A percentile compares a stretch with the other conserved stretches of the same genome.
phyloP scores from a whole-genome alignment of 768 basidiomycete genomes.

The Suillus fuscotomentosus region DNA sequence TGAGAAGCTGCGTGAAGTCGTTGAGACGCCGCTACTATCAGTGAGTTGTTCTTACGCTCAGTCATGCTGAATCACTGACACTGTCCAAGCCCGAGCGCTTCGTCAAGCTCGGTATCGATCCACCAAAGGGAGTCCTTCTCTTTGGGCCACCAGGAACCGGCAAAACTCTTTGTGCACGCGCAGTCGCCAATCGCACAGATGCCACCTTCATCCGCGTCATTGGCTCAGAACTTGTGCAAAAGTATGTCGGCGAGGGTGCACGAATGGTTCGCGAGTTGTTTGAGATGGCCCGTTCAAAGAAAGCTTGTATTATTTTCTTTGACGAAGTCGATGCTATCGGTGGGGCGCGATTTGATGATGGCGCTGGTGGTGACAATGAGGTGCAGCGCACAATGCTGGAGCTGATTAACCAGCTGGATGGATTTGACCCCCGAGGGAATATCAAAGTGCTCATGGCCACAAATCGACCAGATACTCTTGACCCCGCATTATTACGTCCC shows the following conservation, averaged over 20 bases:
- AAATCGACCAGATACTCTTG: slow-evolving; percentile 97
- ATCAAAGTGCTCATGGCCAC: slow-evolving; percentile 99
- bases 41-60: slow-evolving; percentile 45
- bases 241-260: slow-evolving; percentile 99
- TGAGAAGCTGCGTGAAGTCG: slow-evolving; percentile 97
- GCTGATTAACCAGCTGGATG: slow-evolving; percentile 97
- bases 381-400: slow-evolving; percentile 99
- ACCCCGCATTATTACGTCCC: slow-evolving; percentile 93
- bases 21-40: slow-evolving; percentile 92
- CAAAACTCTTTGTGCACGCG: slow-evolving; percentile 96
- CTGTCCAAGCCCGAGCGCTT: slow-evolving; percentile 92
- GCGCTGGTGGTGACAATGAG: slow-evolving; percentile 98
- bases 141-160: slow-evolving; percentile 98
- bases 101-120: slow-evolving; percentile 97
- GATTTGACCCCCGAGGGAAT: slow-evolving; percentile 98
- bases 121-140: slow-evolving; percentile 95
- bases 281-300: slow-evolving; percentile 98
- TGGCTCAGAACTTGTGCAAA: slow-evolving; percentile 98
- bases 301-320: slow-evolving; percentile 99
- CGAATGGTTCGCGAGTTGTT: slow-evolving; percentile 98
- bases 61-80: slow-evolving; percentile 14
- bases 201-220: slow-evolving; percentile 99
- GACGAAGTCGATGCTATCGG: slow-evolving; percentile 99
- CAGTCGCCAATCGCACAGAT: slow-evolving; percentile 97
- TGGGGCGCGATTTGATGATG: slow-evolving; percentile 97